phyloP scores from a whole-genome alignment of 768 basidiomycete species.

The Serpula lacrymans region DNA sequence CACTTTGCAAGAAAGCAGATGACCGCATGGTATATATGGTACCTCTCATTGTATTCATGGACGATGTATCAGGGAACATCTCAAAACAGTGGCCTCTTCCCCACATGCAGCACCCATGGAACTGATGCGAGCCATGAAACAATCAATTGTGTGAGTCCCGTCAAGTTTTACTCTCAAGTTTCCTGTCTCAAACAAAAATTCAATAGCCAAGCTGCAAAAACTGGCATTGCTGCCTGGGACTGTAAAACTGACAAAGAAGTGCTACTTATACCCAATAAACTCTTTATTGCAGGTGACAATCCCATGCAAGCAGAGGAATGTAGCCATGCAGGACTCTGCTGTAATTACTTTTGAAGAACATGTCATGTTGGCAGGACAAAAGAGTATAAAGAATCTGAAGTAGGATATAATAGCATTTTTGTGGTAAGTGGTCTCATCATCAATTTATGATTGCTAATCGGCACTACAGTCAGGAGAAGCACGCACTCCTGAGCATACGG shows the following conservation, averaged over 20 bases:
- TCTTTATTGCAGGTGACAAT: conserved; percentile 22
- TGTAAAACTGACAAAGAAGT: conserved; percentile 7
- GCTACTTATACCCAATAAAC: conserved; percentile 10
- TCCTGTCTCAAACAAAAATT: not conserved
- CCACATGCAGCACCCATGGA: conserved; percentile 17
- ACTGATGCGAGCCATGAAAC: conserved; percentile 8
- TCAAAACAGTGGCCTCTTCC: conserved; percentile 23
- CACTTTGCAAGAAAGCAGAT: conserved; percentile 9
- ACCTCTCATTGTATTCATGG: conserved; percentile 17
- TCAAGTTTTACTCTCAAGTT: not conserved
- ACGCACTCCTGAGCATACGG: conserved; percentile 1
- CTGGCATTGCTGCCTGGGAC: conserved; percentile 11
- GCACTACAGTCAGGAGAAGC: conserved; percentile 3
- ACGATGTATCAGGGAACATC: conserved; percentile 25
- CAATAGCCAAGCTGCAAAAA: conserved; percentile 1
- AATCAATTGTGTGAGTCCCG: conserved; percentile 6
- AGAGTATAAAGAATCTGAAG: conserved; percentile 11
- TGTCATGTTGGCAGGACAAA: conserved; percentile 18
- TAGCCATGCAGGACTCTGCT: conserved; percentile 27
- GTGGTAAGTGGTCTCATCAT: conserved; percentile 10
- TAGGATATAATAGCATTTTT: conserved; percentile 25
- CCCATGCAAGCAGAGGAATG: conserved; percentile 27
- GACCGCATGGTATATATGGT: conserved; percentile 9
- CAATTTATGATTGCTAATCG: too few relatives aligned
- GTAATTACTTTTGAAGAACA: conserved; percentile 20